Base-by-base conservation (phyloP, 129 eudicot species). In the Smallanthus sonchifolius region DNA sequence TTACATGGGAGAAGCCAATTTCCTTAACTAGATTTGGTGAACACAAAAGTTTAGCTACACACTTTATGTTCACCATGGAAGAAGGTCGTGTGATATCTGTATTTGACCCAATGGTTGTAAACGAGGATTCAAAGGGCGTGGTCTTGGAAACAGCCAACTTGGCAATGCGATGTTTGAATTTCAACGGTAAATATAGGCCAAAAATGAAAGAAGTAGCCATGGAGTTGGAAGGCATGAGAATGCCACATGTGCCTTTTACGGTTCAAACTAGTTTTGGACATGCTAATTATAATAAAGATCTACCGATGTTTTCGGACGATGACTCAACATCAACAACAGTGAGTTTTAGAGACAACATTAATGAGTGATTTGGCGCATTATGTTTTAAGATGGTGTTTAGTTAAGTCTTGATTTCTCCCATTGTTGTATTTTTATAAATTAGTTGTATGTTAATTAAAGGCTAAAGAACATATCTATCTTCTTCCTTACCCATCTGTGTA, bases 141-240 rank as follows among this genome's bases (percentile, higher is more conserved):
- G 2, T 64, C 47, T 64, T 64, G 30, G 69, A 6, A 64, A 64
- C 36, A n/a, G 69, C 45, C 14, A 64, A 64, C 30, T 36, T 64
- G 69, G 69, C 69, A 38, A 64, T 64, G 69, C 69, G 48, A 64
- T 64, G 69, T 64, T 38, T 64, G 13, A 64, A 64, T 37, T 3
- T 47, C 47, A 64, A 15, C 7, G 47, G 47, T 4, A 64, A 36
- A 37, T 1, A 35, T 64, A 64, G 69, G 30, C 69, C 69, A n/a
- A 64, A 47, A 37, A 64, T 64, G 69, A 64, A 64, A 37, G 69
- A 64, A 37, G 69, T 64, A 36, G 69, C 69, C 7, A 36, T 37
- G 30, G 69, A 36, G 30, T 37, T 64, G n/a, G 69, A 64, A 64
- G 69, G 47, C 69, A 37, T 64, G 30, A 64, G 28, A 64, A 36